Evolutionary conservation across 2,329 filamentous ascomycete species (phyloP), one percentile per base, ranked within the genome.

Genomic region (Westerdykella ornata): DNA sequence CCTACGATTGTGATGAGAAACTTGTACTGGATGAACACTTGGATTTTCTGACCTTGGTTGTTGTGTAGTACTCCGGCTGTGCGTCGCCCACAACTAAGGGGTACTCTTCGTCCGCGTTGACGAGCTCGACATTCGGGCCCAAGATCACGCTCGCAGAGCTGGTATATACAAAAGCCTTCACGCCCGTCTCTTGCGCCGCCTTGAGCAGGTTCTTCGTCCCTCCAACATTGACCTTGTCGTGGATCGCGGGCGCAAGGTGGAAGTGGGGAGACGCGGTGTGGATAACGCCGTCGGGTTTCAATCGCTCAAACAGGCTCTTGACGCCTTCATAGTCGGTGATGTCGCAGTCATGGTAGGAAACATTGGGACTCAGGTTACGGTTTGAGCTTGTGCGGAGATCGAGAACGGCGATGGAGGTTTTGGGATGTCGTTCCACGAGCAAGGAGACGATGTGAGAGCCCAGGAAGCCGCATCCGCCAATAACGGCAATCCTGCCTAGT

Each of bases 121-220:
- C 56, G 31, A 77, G 61, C 50, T 73, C 66, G 34, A 54, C 63
- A 32, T 59, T 49, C 8, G 62, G 67, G 48, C 72, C 69, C 38
- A 72, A 67, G 30, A 75, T 64, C 16, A 76, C 68, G 32, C 71
- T 73, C 5, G 73, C 70, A 17, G 67, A 71, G 52, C 70, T 74
- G 14, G 73, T 76, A 53, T 74, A 74, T 13, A 77, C 68, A 45
- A 77, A 74, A 2, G 70, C 72, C 57, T 72, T 74, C 32, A 74
- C 71, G 2, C 70, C 70, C 3, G 66, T 60, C 49, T 73, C 67
- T 48, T 70, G 67, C 22, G 73, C 67, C 12, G 65, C 71, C 44
- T 69, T 57, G 17, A 76, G 53, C 38, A 77, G 54, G 38, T 59
- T 71, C 54, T 71, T 68, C 14, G 72, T 76, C 3, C 74, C 74